Base-by-base conservation (phyloP, 495 filamentous ascomycete genomes). In the Penicillium pulvis region DNA sequence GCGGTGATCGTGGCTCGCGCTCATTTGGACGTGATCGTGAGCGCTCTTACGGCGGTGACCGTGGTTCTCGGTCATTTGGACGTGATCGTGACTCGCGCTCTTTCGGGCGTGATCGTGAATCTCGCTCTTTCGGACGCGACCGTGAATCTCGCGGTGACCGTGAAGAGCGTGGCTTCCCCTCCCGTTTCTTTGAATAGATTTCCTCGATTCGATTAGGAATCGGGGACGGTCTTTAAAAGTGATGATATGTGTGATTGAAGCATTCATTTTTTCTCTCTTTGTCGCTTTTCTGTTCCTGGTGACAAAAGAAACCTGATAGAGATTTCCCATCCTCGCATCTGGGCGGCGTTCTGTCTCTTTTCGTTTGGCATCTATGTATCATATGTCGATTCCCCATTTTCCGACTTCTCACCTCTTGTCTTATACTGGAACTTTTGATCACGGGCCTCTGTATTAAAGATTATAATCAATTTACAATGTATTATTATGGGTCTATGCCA, bases 401-500 rank as follows among this genome's bases (percentile, higher is more conserved):
- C 54, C 33, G 35, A 55, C 67, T 70, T 70, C 67, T 70, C 67
- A 54, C 48, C 67, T 70, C 64, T 44, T 63, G 62, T 67, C 48
- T 65, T 65, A 58, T 57, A 55, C 45, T 56, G 46, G 30, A 60
- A 33, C 20, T 33, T 58, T 42, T 30, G 14, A 41, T 41, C 5
- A 11, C 17, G 39, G 39, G 39, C 39, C 39, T 41, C 5, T 16
- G 39, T 41, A n/a, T 41, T n/a, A 41, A 36, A 41, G 39, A 41
- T 41, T 41, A n/a, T 41, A n/a, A 41, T 41, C 16, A 17, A 41
- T 41, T 36, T 17, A 17, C 39, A 41, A 41, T 41, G 39, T 41
- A 41, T 14, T 41, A 41, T 17, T 41, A 41, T 7, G 28, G 28
- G 6, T 28, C 28, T 28, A 28, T 28, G 3, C 0, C 28, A 28